These are phyloP conservation scores for Sporothrix pseudoabietina DNA, from an alignment of 2,329 filamentous ascomycete genomes.

Conservation along the genomic window DNA sequence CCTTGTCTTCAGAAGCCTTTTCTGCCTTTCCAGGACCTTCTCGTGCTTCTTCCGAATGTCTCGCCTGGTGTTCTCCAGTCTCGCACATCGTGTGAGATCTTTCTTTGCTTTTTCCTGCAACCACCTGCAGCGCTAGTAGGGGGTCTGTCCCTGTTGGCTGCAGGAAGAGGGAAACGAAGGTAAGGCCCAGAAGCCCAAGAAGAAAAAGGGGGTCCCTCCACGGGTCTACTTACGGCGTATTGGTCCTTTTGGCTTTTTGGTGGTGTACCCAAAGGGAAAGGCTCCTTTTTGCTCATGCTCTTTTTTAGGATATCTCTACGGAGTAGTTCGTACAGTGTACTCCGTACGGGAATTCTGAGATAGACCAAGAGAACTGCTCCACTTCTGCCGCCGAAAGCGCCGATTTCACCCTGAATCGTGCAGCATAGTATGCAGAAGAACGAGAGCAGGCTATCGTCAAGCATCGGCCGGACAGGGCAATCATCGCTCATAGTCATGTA, in stretches of 20 bases:
- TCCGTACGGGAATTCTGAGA: no score
- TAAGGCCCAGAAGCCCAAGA: not conserved
- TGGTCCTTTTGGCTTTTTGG: not conserved
- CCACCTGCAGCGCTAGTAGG: not conserved
- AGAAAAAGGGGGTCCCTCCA: not conserved
- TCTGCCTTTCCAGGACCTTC: not conserved
- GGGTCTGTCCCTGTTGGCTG: slow-evolving; percentile 2
- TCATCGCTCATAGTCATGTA: no score
- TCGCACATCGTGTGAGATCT: slow-evolving; percentile 13
- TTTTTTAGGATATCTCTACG: not conserved
- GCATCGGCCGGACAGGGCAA: not conserved
- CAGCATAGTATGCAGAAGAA: slow-evolving; percentile 26
- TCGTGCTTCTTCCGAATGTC: not conserved
- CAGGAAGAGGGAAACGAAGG: not conserved
- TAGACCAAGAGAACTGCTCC: not conserved
- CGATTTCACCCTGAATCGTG: slow-evolving; percentile 38
- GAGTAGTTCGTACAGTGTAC: no score
- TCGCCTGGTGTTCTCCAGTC: not conserved
- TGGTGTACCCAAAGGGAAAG: not conserved
- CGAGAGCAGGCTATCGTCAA: not conserved
- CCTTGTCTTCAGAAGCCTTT: slow-evolving; percentile 4
- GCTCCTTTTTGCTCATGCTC: not conserved
- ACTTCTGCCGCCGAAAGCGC: slow-evolving; percentile 14
- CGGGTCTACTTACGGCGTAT: not conserved
- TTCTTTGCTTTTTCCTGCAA: slow-evolving; percentile 17